Percentiles rank a stretch among this genome's conserved stretches.
Evolutionary conservation across 2,329 filamentous ascomycete species (phyloP).

Genomic region (Pseudogymnoascus sp.): DNA sequence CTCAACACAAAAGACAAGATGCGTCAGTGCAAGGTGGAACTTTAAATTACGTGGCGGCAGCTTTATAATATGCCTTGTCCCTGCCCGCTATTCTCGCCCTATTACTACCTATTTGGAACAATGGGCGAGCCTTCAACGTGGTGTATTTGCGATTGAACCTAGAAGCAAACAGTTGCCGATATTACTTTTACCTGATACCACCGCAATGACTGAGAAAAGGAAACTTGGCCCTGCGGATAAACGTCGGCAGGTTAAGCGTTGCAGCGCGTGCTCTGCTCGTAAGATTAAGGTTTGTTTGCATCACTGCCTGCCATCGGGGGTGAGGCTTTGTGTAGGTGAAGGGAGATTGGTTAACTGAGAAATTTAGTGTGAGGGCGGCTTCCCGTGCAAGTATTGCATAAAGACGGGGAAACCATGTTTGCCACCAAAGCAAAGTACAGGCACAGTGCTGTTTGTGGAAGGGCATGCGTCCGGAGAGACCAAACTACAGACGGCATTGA

Average conservation of each 20-base stretch:
- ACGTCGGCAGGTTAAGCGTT: constrained; percentile 13
- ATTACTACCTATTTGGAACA: background rate
- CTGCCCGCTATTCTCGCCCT: background rate
- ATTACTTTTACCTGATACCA: background rate
- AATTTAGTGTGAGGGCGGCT: constrained; percentile 17
- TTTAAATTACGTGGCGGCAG: background rate
- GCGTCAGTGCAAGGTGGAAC: background rate
- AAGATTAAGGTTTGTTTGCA: constrained; percentile 16
- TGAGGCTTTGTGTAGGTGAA: background rate
- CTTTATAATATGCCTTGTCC: background rate
- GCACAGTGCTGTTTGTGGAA: background rate
- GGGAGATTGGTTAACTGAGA: constrained; percentile 9
- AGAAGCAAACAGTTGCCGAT: background rate
- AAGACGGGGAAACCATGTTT: constrained; percentile 16
- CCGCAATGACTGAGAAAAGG: background rate
- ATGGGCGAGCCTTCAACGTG: background rate
- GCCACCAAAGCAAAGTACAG: constrained; percentile 8
- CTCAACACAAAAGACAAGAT: constrained; percentile 1
- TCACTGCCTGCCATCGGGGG: background rate
- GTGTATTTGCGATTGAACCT: background rate
- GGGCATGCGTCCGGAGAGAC: background rate
- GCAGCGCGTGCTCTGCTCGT: constrained; percentile 15
- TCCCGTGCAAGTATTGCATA: constrained; percentile 17
- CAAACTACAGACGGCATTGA: background rate
- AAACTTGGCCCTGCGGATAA: constrained; percentile 16